Evolutionary conservation across 1,284 basidiomycete genomes (phyloP), one percentile per base, ranked within the genome.

Genomic region (Leccinum pachyderme): DNA sequence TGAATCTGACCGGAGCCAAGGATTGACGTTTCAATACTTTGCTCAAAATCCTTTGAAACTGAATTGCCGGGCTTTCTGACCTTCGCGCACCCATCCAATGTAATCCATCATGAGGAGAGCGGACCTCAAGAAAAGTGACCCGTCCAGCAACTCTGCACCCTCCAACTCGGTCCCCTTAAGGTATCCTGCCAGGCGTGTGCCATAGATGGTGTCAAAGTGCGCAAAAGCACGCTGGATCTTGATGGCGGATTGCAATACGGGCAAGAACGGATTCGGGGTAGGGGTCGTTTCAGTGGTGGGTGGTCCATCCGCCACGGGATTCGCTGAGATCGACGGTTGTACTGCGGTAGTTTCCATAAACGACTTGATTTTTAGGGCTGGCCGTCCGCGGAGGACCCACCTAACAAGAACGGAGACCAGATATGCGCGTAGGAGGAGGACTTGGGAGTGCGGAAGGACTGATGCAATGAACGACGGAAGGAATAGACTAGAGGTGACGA

Each of bases 401-500:
- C 72, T 74, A 0, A 60, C 61, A 7, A 83, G 67, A 7, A 66
- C 68, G 5, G 67, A 65, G 28, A 66, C 54, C 49, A 82, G 65
- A 61, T 80, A 80, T 2, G 70, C 65, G 27, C 76, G 77, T 15
- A 83, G 63, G 41, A 81, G 67, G 15, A 73, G 61, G 2, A 61
- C 70, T 62, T 76, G 73, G 1, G 75, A 76, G 0, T 64, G 56
- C 0, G 71, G 74, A 13, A 69, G 63, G 18, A 82, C 58, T 53
- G 70, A 65, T 7, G 72, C 65, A 5, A 74, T 58, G 41, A 77
- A 57, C 1, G 81, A 74, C 0, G 77, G 72, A 18, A 82, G 64
- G 62, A 82, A 83, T 28, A 81, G 62, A 7, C 77, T 76, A 18
- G 80, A 81, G 0, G 82, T 84, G 47, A 83, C 76, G 27, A 81